Evolutionary conservation across 371 early-diverging fungal genomes (phyloP).

Genomic region (Funneliformis caledonium): DNA sequence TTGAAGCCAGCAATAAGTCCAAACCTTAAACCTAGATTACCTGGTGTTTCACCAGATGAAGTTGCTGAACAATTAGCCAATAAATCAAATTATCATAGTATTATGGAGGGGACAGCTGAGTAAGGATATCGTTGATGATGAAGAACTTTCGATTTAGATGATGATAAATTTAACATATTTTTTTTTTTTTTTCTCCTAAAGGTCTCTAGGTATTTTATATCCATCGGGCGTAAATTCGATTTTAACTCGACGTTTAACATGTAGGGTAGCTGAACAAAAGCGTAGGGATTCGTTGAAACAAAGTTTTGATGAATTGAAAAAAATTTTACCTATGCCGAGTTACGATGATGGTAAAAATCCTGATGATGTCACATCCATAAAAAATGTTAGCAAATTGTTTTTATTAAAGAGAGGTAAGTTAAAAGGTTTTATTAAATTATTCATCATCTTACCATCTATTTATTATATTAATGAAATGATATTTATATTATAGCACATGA

Average conservation of each 20-base stretch:
- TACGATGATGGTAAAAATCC: neutral
- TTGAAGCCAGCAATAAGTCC: slow-evolving; percentile 32
- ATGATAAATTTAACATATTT: too few species aligned
- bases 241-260: slow-evolving; percentile 70
- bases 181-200: neutral
- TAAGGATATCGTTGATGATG: neutral
- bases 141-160: too few species aligned
- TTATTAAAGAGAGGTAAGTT: slow-evolving; percentile 29
- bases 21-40: slow-evolving; percentile 28
- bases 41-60: slow-evolving; percentile 21
- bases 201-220: slow-evolving; percentile 33
- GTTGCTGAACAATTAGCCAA: slow-evolving; percentile 32
- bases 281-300: slow-evolving; percentile 85
- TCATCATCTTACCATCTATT: neutral
- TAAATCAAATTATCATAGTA: slow-evolving; percentile 26
- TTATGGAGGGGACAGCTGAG: slow-evolving; percentile 31
- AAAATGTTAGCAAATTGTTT: slow-evolving; percentile 30
- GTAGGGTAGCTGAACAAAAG: slow-evolving; percentile 93
- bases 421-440: neutral
- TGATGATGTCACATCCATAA: neutral
- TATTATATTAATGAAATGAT: neutral
- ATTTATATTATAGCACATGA: slow-evolving; percentile 10
- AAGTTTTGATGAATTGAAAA: slow-evolving; percentile 82
- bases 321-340: slow-evolving; percentile 57
- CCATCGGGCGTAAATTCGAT: slow-evolving; percentile 16